Percentiles rank a stretch among this genome's conserved stretches.
Evolutionary conservation across 805 yeast species (phyloP).

Genomic region (Pichia rugopelliculosa): DNA sequence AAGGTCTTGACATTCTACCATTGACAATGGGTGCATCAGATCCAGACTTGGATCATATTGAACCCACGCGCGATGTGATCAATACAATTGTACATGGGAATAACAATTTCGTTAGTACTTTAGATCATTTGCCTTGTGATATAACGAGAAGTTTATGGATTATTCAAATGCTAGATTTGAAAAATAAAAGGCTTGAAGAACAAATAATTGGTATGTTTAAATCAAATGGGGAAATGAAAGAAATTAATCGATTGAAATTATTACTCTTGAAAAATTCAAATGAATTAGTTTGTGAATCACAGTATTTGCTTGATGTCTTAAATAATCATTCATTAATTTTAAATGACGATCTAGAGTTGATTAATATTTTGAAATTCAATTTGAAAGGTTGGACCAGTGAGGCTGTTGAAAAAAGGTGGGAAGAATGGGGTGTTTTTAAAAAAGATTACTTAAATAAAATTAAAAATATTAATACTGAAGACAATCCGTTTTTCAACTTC

Average conservation of each 20-base stretch:
- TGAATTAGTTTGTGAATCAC: slow-evolving; percentile 23
- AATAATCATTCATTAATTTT: slow-evolving; percentile 19
- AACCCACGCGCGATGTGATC: slow-evolving; percentile 1
- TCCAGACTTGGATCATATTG: background rate
- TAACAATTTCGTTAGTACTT: slow-evolving; percentile 30
- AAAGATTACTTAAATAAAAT: slow-evolving; percentile 5
- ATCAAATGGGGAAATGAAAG: slow-evolving; percentile 1
- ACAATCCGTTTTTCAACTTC: background rate
- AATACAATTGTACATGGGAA: slow-evolving; percentile 26
- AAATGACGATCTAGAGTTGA: slow-evolving; percentile 18
- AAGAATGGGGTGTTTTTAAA: slow-evolving; percentile 24
- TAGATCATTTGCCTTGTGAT: slow-evolving; percentile 35
- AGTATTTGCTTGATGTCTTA: slow-evolving; percentile 16
- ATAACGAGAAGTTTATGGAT: slow-evolving; percentile 31
- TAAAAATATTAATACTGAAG: background rate
- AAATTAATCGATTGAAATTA: slow-evolving; percentile 3
- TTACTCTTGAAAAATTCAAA: slow-evolving; percentile 16
- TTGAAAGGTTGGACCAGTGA: slow-evolving; percentile 14
- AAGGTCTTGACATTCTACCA: background rate
- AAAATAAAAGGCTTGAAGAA: slow-evolving; percentile 15
- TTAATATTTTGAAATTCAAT: slow-evolving; percentile 1
- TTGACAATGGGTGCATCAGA: background rate
- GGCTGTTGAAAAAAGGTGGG: slow-evolving; percentile 14
- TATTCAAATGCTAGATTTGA: slow-evolving; percentile 26
- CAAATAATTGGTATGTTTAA: slow-evolving; percentile 4